phyloP scores from a whole-genome alignment of 2,329 filamentous ascomycete species.

The Podosphaera fusca region DNA sequence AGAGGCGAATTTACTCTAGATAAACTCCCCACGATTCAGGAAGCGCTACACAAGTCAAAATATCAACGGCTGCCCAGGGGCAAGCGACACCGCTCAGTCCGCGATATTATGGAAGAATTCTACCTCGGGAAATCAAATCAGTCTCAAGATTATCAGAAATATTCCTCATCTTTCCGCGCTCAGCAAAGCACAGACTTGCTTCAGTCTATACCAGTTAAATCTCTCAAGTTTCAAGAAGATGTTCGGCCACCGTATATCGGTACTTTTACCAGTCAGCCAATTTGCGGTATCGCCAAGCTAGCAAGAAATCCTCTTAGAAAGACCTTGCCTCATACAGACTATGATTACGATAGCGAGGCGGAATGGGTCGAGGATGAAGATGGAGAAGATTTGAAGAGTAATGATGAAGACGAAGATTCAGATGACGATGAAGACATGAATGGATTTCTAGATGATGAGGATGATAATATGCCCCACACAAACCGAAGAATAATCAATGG shows the following conservation, averaged over 20 bases:
- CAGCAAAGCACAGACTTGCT: conserved; percentile 5
- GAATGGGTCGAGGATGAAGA: conserved; percentile 56
- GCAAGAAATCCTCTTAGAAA: conserved; percentile 30
- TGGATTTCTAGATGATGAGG: conserved; percentile 42
- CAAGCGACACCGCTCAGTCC: conserved; percentile 9
- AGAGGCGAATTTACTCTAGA: not conserved
- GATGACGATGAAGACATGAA: conserved; percentile 46
- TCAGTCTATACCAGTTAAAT: conserved; percentile 12
- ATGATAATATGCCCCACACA: conserved; percentile 28
- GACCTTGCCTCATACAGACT: conserved; percentile 39
- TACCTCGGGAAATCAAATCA: conserved; percentile 9
- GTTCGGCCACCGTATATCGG: conserved; percentile 50
- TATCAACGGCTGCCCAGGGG: conserved; percentile 21
- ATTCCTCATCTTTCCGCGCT: conserved; percentile 1
- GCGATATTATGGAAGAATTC: conserved; percentile 14
- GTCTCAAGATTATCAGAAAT: conserved; percentile 8
- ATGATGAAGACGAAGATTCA: conserved; percentile 44
- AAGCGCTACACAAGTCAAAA: conserved; percentile 17
- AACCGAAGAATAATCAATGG: conserved; percentile 35
- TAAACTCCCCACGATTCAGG: not conserved
- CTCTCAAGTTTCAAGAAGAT: conserved; percentile 31
- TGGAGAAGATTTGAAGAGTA: conserved; percentile 30
- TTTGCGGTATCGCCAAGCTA: conserved; percentile 23
- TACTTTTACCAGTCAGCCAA: conserved; percentile 31
- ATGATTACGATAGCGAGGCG: conserved; percentile 69